A percentile compares a stretch with the other conserved stretches of the same genome.
phyloP scores from a whole-genome alignment of 2,329 filamentous ascomycete species.

The Beauveria rudraprayagi region DNA sequence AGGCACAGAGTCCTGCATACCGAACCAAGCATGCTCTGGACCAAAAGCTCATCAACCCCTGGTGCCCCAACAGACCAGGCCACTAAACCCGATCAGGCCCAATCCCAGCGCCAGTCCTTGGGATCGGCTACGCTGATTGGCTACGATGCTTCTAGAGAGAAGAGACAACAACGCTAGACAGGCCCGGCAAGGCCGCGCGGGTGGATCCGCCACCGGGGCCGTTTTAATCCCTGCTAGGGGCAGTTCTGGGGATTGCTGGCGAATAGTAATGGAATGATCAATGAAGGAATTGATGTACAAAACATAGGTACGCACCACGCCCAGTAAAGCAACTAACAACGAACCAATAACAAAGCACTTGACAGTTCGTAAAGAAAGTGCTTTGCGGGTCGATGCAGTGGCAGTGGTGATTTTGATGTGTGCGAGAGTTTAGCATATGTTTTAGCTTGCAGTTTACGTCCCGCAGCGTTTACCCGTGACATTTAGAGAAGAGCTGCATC shows the following conservation, averaged over 20 bases:
- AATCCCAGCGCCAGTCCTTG: background rate
- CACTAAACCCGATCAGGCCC: background rate
- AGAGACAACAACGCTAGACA: constrained; percentile 6
- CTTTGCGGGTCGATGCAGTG: too few species aligned
- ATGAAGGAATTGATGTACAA: too few species aligned
- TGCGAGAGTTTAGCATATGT: too few species aligned
- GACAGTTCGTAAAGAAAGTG: too few species aligned
- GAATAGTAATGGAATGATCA: too few species aligned
- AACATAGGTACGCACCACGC: too few species aligned
- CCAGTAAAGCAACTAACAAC: too few species aligned
- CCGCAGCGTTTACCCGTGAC: too few species aligned
- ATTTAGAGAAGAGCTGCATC: too few species aligned
- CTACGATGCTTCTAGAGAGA: background rate
- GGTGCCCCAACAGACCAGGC: background rate
- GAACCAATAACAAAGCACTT: too few species aligned
- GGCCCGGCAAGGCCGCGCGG: constrained; percentile 1
- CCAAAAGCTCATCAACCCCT: background rate
- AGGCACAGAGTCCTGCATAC: background rate
- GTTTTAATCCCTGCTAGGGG: constrained; percentile 1
- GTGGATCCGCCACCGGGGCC: background rate
- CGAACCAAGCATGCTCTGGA: background rate
- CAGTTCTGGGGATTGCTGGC: background rate
- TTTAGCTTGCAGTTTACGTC: too few species aligned
- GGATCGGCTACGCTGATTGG: background rate
- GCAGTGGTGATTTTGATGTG: too few species aligned